These are phyloP conservation scores for Wilcoxina mikolae DNA, from an alignment of 495 filamentous ascomycete species.

Conservation along the genomic window DNA sequence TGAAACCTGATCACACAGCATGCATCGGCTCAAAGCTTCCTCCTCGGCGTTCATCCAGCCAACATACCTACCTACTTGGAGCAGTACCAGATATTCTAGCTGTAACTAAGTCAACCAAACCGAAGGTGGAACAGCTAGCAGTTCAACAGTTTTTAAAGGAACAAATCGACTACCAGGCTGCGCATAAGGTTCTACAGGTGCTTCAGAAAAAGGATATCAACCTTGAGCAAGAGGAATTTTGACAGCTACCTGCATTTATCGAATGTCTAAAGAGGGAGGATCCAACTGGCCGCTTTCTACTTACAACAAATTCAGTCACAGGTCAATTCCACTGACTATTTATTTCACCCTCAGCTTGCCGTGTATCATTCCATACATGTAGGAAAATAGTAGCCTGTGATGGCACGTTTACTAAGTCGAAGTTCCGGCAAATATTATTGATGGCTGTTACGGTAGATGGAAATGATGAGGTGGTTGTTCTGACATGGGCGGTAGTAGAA, in stretches of 20 bases:
- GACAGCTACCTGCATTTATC: background rate
- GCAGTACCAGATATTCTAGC: background rate
- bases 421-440: conserved; percentile 7
- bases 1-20: background rate
- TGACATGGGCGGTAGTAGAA: conserved; percentile 15
- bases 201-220: background rate
- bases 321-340: conserved; percentile 5
- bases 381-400: conserved; percentile 4
- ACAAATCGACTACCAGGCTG: background rate
- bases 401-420: conserved; percentile 10
- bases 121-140: background rate
- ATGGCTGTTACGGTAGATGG: conserved; percentile 11
- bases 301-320: background rate
- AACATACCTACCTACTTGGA: background rate
- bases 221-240: background rate
- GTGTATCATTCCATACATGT: conserved; percentile 1
- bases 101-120: background rate
- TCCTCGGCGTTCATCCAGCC: background rate
- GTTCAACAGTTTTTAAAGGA: background rate
- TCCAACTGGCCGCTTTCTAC: background rate
- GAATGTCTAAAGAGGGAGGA: background rate
- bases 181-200: background rate
- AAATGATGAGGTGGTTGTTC: conserved; percentile 7
- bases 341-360: conserved; percentile 3
- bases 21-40: background rate